These are phyloP conservation scores for Thalia dealbata DNA, from an alignment of 176 grass and related monocot species.

Conservation along the genomic window DNA sequence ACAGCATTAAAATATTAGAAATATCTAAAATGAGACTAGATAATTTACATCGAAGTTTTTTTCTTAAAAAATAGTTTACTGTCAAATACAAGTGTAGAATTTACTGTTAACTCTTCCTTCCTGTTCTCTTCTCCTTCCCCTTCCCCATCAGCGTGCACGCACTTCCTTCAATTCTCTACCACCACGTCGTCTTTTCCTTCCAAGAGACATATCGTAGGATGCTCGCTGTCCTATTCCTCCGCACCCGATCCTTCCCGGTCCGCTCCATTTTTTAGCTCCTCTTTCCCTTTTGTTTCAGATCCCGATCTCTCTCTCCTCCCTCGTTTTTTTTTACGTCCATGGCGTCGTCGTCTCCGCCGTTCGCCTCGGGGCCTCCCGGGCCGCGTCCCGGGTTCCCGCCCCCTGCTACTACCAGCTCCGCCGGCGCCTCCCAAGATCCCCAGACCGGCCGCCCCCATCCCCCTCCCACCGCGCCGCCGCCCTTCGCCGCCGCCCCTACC, in stretches of 20 bases:
- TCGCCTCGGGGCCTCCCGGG: constrained; percentile 10
- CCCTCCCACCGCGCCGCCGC: constrained; percentile 1
- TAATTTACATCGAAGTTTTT: no score
- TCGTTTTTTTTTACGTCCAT: constrained; percentile 3
- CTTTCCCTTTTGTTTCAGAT: constrained; percentile 14
- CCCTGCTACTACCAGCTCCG: constrained; percentile 5
- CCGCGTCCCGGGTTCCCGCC: constrained; percentile 24
- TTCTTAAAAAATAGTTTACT: no score
- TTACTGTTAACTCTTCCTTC: no score
- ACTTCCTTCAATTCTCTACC: constrained; percentile 16
- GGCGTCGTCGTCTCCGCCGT: constrained; percentile 22
- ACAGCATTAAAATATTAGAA: no score
- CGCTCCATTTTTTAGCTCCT: background rate
- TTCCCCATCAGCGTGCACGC: background rate
- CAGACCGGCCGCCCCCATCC: constrained; percentile 46
- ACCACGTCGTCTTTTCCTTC: constrained; percentile 19
- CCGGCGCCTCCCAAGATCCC: constrained; percentile 35
- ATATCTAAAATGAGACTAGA: no score
- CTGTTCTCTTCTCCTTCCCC: no score
- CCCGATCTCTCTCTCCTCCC: constrained; percentile 32
- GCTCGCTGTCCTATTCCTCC: no score
- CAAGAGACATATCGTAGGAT: background rate
- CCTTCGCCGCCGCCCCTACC: constrained; percentile 10
- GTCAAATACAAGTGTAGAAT: no score
- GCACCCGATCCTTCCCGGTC: background rate